A percentile compares a stretch with the other conserved stretches of the same genome.
Evolutionary conservation across 108 stramenopile species (phyloP).

Genomic region (Cylindrotheca closterium): DNA sequence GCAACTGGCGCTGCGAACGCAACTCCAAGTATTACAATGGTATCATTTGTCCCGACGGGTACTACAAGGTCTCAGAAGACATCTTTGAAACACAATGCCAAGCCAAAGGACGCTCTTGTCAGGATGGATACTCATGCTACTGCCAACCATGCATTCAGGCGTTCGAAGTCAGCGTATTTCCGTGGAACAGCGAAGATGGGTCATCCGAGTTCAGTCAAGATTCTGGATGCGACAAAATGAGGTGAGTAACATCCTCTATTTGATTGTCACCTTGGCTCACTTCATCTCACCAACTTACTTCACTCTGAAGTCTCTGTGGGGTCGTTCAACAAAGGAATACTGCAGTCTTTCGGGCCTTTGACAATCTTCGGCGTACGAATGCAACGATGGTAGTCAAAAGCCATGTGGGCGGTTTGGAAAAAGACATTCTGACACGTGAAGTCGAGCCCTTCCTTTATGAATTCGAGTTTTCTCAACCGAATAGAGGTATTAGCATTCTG

Average conservation of each 20-base stretch:
- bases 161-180: slow-evolving; percentile 11
- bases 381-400: neutral
- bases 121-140: slow-evolving; percentile 18
- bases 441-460: slow-evolving; percentile 7
- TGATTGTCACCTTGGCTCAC: too few relatives aligned
- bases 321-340: slow-evolving; percentile 7
- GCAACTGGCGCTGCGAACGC: slow-evolving; percentile 14
- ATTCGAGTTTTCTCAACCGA: slow-evolving; percentile 6
- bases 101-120: slow-evolving; percentile 10
- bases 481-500: slow-evolving; percentile 10
- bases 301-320: neutral
- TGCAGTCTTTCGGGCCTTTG: slow-evolving; percentile 5
- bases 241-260: too few relatives aligned
- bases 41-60: slow-evolving; percentile 33
- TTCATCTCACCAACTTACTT: too few relatives aligned
- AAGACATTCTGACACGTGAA: neutral
- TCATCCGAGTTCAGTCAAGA: neutral
- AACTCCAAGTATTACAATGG: slow-evolving; percentile 18
- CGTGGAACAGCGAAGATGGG: slow-evolving; percentile 2
- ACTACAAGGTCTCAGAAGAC: slow-evolving; percentile 8
- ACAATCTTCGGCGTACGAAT: slow-evolving; percentile 16
- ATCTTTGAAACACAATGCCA: slow-evolving; percentile 15
- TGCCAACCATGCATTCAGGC: slow-evolving; percentile 37
- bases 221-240: neutral
- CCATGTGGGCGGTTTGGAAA: neutral